Conservation (phyloP, 2,329 filamentous ascomycete genomes). For the Neopestalotiopsis sp. region DNA sequence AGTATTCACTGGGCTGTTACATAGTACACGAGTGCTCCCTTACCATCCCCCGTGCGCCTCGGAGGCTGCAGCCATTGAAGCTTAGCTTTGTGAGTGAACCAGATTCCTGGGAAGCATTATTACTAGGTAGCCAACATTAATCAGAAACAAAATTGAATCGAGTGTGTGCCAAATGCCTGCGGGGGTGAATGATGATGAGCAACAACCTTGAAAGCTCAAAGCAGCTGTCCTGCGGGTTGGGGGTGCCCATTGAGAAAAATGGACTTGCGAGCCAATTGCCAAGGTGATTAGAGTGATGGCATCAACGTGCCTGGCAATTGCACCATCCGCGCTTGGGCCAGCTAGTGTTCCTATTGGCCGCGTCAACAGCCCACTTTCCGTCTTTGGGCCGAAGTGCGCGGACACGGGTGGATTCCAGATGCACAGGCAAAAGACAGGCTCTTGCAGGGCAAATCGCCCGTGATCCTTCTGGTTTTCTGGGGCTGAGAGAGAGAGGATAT, state of each 20-base stretch:
- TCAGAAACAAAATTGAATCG: neutral
- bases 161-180: no score
- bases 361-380: conserved; percentile 16
- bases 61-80: neutral
- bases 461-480: neutral
- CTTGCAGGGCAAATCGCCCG: no score
- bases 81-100: neutral
- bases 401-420: neutral
- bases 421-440: no score
- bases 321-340: conserved; percentile 15
- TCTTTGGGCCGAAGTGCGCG: conserved; percentile 16
- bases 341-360: conserved; percentile 12
- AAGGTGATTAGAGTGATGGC: conserved; percentile 16
- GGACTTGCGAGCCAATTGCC: conserved; percentile 1
- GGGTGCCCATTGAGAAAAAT: neutral
- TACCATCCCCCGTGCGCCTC: no score
- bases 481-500: neutral
- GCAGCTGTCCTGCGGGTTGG: no score
- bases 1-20: neutral
- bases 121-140: neutral
- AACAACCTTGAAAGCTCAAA: neutral
- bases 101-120: conserved; percentile 5
- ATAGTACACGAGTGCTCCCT: neutral
- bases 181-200: no score
- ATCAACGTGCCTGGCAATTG: conserved; percentile 18